phyloP scores from a whole-genome alignment of 441 rosid genomes.

The Brassica hybrid region DNA sequence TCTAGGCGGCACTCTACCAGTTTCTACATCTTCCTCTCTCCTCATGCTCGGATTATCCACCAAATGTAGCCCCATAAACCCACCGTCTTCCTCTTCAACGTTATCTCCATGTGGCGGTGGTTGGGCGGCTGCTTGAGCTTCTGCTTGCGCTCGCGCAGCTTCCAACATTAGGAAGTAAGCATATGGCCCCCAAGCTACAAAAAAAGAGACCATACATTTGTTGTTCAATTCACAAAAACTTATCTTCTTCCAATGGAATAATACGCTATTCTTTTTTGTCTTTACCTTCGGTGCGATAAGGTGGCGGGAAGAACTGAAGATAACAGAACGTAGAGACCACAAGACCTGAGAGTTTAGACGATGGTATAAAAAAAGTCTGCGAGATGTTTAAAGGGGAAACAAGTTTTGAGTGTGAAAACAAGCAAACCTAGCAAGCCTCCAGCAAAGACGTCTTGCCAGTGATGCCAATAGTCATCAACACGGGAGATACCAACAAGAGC shows the following conservation, averaged over 20 bases:
- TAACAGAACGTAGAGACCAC: slow-evolving; percentile 9
- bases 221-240: no score
- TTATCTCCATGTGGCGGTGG: background rate
- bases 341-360: background rate
- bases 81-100: slow-evolving; percentile 5
- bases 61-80: background rate
- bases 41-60: slow-evolving; percentile 7
- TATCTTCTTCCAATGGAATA: no score
- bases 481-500: slow-evolving; percentile 84
- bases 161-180: slow-evolving; percentile 2
- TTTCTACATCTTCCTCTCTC: slow-evolving; percentile 2
- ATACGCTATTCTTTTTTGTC: no score
- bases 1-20: background rate
- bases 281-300: background rate
- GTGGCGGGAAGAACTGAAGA: background rate
- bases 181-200: slow-evolving; percentile 1
- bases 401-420: background rate
- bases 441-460: slow-evolving; percentile 95
- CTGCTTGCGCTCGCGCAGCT: background rate
- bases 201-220: background rate
- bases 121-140: background rate
- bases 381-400: background rate
- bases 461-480: slow-evolving; percentile 98
- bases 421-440: slow-evolving; percentile 76
- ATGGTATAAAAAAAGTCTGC: background rate